Conservation (phyloP, 2,329 filamentous ascomycete species). For the Colletotrichum brevisporum region DNA sequence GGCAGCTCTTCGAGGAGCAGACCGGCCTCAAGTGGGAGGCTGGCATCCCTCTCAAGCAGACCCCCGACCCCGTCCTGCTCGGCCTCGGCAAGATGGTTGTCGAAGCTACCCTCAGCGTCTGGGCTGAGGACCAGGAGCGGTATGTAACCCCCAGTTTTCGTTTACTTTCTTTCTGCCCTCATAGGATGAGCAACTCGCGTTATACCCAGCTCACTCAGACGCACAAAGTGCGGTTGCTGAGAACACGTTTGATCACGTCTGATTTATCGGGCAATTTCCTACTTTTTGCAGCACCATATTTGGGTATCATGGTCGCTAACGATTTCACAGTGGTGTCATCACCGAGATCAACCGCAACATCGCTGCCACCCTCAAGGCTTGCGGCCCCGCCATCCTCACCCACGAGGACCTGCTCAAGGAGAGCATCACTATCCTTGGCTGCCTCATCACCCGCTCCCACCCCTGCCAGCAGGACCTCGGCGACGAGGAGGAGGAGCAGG, state of each 20-base stretch:
- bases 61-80: slow-evolving; percentile 83
- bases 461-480: slow-evolving; percentile 93
- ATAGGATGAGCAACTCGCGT: slow-evolving; percentile 91
- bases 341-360: slow-evolving; percentile 97
- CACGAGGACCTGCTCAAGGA: slow-evolving; percentile 81
- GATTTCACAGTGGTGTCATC: slow-evolving; percentile 78
- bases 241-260: slow-evolving; percentile 73
- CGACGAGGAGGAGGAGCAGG: slow-evolving; percentile 82
- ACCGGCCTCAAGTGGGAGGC: slow-evolving; percentile 88
- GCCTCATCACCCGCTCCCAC: slow-evolving; percentile 91
- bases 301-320: slow-evolving; percentile 57
- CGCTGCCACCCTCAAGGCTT: slow-evolving; percentile 89
- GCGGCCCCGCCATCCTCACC: slow-evolving; percentile 87
- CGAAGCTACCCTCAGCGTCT: slow-evolving; percentile 85
- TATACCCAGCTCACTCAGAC: slow-evolving; percentile 99
- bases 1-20: slow-evolving; percentile 86
- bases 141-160: slow-evolving; percentile 69
- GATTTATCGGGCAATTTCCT: slow-evolving; percentile 47
- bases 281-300: slow-evolving; percentile 32
- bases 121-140: slow-evolving; percentile 93
- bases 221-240: slow-evolving; percentile 88
- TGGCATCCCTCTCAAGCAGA: slow-evolving; percentile 85
- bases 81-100: slow-evolving; percentile 90
- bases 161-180: slow-evolving; percentile 44
- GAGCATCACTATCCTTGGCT: slow-evolving; percentile 80